Evolutionary conservation across 2,329 filamentous ascomycete species (phyloP).

Genomic region (Penicillium sp.): DNA sequence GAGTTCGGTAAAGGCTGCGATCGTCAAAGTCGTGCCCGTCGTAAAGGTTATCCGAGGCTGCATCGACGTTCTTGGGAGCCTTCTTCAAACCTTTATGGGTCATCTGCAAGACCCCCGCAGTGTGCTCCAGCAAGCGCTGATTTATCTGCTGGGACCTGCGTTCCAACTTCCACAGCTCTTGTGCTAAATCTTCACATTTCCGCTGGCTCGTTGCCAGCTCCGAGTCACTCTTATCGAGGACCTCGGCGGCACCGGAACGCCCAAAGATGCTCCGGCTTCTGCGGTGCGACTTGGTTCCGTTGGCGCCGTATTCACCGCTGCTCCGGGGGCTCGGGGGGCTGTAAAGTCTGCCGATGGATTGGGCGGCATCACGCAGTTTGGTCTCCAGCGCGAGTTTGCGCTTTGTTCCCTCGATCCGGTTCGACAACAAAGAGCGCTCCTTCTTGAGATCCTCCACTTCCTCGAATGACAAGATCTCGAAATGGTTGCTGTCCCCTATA

Average conservation of each 20-base stretch:
- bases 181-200: conserved; percentile 80
- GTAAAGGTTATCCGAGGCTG: conserved; percentile 73
- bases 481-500: conserved; percentile 80
- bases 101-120: conserved; percentile 85
- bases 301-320: conserved; percentile 41
- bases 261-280: conserved; percentile 54
- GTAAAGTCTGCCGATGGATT: conserved; percentile 80
- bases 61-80: conserved; percentile 54
- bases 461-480: conserved; percentile 82
- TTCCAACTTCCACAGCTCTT: conserved; percentile 77
- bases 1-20: conserved; percentile 67
- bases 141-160: conserved; percentile 73
- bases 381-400: conserved; percentile 84
- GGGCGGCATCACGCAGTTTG: conserved; percentile 90
- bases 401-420: conserved; percentile 77
- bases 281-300: conserved; percentile 48
- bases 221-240: conserved; percentile 60
- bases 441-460: conserved; percentile 92
- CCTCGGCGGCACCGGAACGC: conserved; percentile 39
- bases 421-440: conserved; percentile 68
- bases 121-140: conserved; percentile 78
- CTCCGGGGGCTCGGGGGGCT: conserved; percentile 58
- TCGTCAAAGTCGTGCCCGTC: conserved; percentile 72
- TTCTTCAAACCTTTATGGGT: conserved; percentile 75
- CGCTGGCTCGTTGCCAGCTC: conserved; percentile 72